phyloP scores from a whole-genome alignment of 176 grass and related monocot species.

The Carex pumila region DNA sequence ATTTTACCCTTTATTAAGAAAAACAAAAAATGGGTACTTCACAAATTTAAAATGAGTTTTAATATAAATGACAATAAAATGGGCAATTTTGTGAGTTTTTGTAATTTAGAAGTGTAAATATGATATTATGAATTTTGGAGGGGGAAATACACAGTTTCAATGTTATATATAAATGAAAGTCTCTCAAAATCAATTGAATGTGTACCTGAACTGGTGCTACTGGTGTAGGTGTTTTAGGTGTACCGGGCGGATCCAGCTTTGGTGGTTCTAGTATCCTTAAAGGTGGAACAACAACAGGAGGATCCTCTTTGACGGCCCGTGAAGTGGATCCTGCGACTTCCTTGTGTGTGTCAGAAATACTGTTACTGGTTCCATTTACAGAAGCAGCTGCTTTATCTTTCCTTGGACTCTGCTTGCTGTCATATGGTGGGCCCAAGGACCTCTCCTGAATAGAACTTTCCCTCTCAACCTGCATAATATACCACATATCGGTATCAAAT shows the following conservation, averaged over 20 bases:
- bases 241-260: slow-evolving; percentile 18
- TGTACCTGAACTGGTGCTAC: slow-evolving; percentile 22
- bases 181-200: background rate
- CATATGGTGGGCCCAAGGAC: slow-evolving; percentile 25
- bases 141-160: too few relatives aligned
- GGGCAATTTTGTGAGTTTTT: too few relatives aligned
- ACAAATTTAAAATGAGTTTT: too few relatives aligned
- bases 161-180: too few relatives aligned
- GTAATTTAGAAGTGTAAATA: too few relatives aligned
- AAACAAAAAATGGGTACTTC: too few relatives aligned
- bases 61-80: too few relatives aligned
- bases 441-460: slow-evolving; percentile 33
- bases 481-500: background rate
- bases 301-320: slow-evolving; percentile 22
- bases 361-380: slow-evolving; percentile 13
- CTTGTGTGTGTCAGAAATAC: slow-evolving; percentile 22
- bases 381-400: slow-evolving; percentile 11
- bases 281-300: slow-evolving; percentile 21
- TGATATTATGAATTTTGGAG: too few relatives aligned
- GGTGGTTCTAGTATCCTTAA: slow-evolving; percentile 25
- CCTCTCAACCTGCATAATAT: slow-evolving; percentile 28
- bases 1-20: too few relatives aligned
- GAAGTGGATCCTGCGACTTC: slow-evolving; percentile 11
- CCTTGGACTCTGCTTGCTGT: background rate
- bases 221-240: slow-evolving; percentile 14